A percentile compares a stretch with the other conserved stretches of the same genome.
phyloP scores from a whole-genome alignment of 257 asterid species.

The Solanum etuberosum region DNA sequence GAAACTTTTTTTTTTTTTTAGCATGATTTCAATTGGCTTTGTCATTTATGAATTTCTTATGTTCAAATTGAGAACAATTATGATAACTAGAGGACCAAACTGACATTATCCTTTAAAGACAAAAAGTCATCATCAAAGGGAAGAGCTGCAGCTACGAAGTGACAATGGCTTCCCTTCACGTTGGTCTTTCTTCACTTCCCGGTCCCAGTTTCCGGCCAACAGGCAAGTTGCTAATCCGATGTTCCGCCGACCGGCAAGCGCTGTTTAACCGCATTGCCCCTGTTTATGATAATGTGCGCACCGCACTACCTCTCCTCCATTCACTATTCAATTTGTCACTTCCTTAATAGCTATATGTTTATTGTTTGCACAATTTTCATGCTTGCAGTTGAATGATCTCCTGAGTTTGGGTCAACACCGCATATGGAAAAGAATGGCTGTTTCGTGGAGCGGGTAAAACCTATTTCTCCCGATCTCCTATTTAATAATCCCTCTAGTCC shows the following conservation, averaged over 20 bases:
- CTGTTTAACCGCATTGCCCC: constrained; percentile 80
- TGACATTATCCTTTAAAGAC: neutral
- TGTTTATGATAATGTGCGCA: constrained; percentile 68
- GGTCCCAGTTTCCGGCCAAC: constrained; percentile 14
- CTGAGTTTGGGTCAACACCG: constrained; percentile 66
- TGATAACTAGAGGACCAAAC: neutral
- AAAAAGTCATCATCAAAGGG: neutral
- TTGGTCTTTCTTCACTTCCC: neutral
- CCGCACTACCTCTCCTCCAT: neutral
- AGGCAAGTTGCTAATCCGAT: constrained; percentile 5
- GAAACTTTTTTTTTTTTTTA: no score
- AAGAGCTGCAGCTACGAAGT: neutral
- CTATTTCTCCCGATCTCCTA: neutral
- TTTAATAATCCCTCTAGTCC: neutral
- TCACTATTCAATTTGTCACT: neutral
- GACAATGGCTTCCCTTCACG: constrained; percentile 11
- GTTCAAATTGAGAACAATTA: no score
- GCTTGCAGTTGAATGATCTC: constrained; percentile 59
- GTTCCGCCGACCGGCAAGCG: constrained; percentile 54
- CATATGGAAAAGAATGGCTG: constrained; percentile 85
- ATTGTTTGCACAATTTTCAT: neutral
- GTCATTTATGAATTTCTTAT: no score
- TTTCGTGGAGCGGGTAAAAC: constrained; percentile 76
- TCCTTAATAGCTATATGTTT: neutral
- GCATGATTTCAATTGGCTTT: no score